Conservation (phyloP, 2,329 filamentous ascomycete species). For the Trichoderma guizhouense region DNA sequence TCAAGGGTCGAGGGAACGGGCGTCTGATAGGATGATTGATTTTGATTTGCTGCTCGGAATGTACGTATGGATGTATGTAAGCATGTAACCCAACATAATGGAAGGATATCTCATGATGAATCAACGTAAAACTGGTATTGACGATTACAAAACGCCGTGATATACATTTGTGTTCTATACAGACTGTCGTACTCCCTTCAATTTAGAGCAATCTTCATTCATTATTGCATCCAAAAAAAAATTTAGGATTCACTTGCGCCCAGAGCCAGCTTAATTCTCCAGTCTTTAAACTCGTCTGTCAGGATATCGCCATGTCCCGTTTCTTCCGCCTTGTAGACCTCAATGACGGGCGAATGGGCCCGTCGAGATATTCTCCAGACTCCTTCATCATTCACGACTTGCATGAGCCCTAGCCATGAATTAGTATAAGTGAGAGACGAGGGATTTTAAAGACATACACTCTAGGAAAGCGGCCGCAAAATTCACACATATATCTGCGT, state of each 20-base stretch:
- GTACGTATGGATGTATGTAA: neutral
- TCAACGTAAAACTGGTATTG: neutral
- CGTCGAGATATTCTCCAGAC: slow-evolving; percentile 76
- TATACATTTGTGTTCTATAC: neutral
- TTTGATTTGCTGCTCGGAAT: neutral
- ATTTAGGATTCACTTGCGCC: neutral
- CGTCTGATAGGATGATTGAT: neutral
- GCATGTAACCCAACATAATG: neutral
- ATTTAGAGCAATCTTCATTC: neutral
- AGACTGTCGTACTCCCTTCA: neutral
- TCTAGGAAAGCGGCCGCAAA: slow-evolving; percentile 76
- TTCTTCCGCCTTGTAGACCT: slow-evolving; percentile 71
- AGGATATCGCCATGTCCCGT: slow-evolving; percentile 73
- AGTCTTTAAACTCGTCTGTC: slow-evolving; percentile 72
- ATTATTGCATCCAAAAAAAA: neutral
- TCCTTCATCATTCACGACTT: slow-evolving; percentile 63
- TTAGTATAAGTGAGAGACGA: neutral
- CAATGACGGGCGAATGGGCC: slow-evolving; percentile 62
- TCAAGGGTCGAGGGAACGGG: neutral
- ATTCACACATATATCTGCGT: slow-evolving; percentile 91
- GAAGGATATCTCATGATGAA: neutral
- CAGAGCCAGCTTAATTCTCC: slow-evolving; percentile 58
- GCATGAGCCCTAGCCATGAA: slow-evolving; percentile 55
- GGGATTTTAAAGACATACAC: slow-evolving; percentile 61
- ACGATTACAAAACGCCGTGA: neutral